These are phyloP conservation scores for Talaromyces trachyspermus DNA, from an alignment of 495 filamentous ascomycete species.

Conservation along the genomic window DNA sequence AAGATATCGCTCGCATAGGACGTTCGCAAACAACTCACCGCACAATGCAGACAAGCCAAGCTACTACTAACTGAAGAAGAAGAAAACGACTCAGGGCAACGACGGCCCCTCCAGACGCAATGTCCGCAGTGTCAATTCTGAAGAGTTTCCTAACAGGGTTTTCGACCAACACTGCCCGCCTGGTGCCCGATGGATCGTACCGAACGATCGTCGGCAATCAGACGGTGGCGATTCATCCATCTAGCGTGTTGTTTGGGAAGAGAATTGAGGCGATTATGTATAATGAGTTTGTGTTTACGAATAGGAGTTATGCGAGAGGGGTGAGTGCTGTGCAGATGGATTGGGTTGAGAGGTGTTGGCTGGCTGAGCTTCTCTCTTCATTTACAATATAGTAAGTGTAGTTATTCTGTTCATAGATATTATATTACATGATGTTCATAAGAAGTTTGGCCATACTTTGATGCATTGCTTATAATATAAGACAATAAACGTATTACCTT, in stretches of 20 bases:
- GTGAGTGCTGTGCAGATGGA: constrained; percentile 81
- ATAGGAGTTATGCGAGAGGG: constrained; percentile 80
- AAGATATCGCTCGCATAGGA: constrained; percentile 42
- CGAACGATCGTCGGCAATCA: constrained; percentile 78
- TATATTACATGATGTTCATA: neutral
- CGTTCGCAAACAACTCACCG: constrained; percentile 79
- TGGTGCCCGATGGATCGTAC: constrained; percentile 80
- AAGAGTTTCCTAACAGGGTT: constrained; percentile 81
- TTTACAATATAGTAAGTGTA: no score
- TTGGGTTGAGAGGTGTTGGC: constrained; percentile 72
- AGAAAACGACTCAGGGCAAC: constrained; percentile 2
- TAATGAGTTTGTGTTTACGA: constrained; percentile 91
- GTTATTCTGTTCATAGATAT: no score
- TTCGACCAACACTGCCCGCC: constrained; percentile 69
- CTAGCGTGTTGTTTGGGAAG: constrained; percentile 74
- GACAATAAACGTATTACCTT: no score
- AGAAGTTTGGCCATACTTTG: neutral
- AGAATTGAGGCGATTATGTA: constrained; percentile 95
- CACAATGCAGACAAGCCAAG: constrained; percentile 47
- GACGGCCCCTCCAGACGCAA: constrained; percentile 15
- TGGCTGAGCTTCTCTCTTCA: neutral
- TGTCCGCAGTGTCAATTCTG: constrained; percentile 48
- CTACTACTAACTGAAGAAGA: constrained; percentile 18
- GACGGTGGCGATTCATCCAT: constrained; percentile 81
- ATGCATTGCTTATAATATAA: no score